These are phyloP conservation scores for Suhomyces anneliseae DNA, from an alignment of 1,139 yeast species.

Conservation along the genomic window DNA sequence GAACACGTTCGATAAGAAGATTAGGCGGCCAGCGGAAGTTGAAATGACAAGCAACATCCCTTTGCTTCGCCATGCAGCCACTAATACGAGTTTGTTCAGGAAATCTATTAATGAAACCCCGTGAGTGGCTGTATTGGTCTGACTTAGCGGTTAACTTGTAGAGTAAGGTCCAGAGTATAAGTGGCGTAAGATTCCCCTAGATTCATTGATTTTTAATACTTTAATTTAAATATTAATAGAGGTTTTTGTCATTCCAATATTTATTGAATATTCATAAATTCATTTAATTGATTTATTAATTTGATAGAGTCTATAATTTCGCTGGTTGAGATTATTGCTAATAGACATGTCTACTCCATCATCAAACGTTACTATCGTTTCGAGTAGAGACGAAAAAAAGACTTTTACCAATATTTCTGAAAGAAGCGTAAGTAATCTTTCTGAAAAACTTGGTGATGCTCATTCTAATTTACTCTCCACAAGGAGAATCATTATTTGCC, in stretches of 20 bases:
- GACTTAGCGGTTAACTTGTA: no score
- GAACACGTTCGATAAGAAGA: background rate
- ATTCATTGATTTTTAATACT: no score
- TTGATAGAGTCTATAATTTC: background rate
- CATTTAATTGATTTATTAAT: no score
- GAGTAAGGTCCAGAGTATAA: no score
- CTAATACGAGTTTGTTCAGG: background rate
- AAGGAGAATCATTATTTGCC: conserved; percentile 29
- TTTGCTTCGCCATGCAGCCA: background rate
- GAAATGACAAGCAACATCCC: background rate
- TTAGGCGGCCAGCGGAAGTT: background rate
- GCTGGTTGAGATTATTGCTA: background rate
- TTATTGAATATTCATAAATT: background rate
- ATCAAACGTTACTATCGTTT: background rate
- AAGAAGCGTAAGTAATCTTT: conserved; percentile 15
- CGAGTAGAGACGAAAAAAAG: conserved; percentile 1
- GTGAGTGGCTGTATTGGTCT: background rate
- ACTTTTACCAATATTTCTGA: conserved; percentile 2
- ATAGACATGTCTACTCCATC: background rate
- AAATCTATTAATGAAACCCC: background rate
- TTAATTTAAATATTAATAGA: no score
- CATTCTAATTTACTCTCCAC: conserved; percentile 37
- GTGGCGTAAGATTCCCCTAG: no score
- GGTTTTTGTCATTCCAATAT: no score
- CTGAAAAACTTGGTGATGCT: conserved; percentile 37